Evolutionary conservation across 2,329 filamentous ascomycete species (phyloP).

Genomic region (Beauveria varroae): DNA sequence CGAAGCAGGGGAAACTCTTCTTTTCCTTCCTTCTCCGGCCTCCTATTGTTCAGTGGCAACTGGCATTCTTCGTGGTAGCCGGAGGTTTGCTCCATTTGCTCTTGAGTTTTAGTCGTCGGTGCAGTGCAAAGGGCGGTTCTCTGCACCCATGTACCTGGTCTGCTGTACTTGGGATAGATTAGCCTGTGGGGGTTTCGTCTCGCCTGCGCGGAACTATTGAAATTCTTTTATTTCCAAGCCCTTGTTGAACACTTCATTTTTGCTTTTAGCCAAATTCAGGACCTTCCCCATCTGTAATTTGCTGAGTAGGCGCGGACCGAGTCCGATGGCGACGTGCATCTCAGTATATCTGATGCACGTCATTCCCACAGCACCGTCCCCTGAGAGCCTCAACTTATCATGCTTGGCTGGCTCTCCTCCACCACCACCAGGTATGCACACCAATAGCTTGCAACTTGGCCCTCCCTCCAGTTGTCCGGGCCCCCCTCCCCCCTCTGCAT

Average conservation of each 20-base stretch:
- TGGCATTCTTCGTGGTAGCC: no score
- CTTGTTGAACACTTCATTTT: no score
- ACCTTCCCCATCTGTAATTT: no score
- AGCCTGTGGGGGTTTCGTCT: no score
- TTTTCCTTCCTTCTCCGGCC: background rate
- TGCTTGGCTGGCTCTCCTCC: background rate
- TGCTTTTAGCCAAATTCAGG: no score
- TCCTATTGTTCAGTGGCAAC: background rate
- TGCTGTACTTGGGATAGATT: background rate
- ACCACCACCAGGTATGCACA: no score
- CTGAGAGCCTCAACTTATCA: background rate
- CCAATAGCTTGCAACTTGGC: background rate
- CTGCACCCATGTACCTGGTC: background rate
- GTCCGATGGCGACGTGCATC: background rate
- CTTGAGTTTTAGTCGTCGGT: background rate
- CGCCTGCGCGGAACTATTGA: no score
- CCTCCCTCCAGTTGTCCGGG: background rate
- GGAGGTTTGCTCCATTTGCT: background rate
- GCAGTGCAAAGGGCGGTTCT: no score
- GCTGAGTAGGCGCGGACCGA: no score
- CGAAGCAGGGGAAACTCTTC: background rate
- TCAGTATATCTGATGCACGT: conserved; percentile 6
- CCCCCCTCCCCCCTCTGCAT: background rate
- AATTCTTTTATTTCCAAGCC: no score
- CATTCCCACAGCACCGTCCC: background rate